Base-by-base conservation (phyloP, 208 protist genomes). In the Naegleria gruberi region DNA sequence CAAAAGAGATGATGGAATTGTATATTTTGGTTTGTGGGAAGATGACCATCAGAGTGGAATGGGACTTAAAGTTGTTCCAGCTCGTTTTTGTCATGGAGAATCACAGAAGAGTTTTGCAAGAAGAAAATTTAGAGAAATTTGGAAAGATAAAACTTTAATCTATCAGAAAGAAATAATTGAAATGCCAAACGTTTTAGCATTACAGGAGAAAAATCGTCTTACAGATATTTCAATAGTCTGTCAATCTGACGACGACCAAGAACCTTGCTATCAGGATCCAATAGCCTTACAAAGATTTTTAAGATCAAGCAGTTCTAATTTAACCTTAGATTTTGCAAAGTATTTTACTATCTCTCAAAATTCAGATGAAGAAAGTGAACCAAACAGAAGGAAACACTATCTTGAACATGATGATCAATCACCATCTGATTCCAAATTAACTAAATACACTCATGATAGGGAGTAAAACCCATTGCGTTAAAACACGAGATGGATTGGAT, bases 11-110 rank as follows among this genome's bases (percentile, higher is more conserved):
- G 82, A 86, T 86, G 82, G 82, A 30, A 40, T 86, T 4, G 82
- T 86, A 1, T 86, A 86, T 46, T 30, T 46, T 86, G 82, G 82
- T 23, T 8, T 47, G 34, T 86, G 82, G 82, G 34, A 46, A 46
- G 82, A 86, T 46, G 82, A 86, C n/a, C 82, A 86, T 86, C 82
- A 86, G n/a, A 42, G 19, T 86, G 82, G 82, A 42, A 46, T 47
- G 43, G 82, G 82, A 45, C 34, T 86, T 40, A 86, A 86, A 46
- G 34, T 86, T n/a, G 43, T 86, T 26, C 82, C 82, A 15, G 82
- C 19, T 8, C 0, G 82, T 30, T 23, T 86, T 34, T 86, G 82
- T 46, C 45, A 86, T 86, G 82, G 82, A 23, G 82, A 86, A 40
- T 37, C 10, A 30, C 17, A 46, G 42, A 46, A 86, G 34, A 86